Evolutionary conservation across 768 basidiomycete genomes (phyloP).

Genomic region (Suillus hirtellus): DNA sequence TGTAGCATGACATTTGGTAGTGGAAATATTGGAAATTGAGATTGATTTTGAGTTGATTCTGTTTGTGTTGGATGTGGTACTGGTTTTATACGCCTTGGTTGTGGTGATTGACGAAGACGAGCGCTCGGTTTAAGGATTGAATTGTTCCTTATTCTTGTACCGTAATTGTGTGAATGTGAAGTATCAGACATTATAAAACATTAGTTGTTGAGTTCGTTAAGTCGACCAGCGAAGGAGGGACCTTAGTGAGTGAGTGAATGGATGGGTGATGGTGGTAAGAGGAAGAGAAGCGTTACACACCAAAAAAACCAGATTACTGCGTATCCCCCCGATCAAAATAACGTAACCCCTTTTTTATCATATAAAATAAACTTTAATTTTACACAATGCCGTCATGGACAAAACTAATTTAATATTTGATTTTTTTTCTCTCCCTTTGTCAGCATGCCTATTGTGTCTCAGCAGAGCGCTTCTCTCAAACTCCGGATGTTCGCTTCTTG

Average conservation of each 20-base stretch:
- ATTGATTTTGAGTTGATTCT: slow-evolving; percentile 18
- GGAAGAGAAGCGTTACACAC: not conserved
- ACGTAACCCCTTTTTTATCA: slow-evolving; percentile 6
- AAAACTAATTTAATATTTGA: not conserved
- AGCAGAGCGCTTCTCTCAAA: not conserved
- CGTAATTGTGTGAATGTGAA: slow-evolving; percentile 47
- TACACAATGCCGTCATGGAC: slow-evolving; percentile 2
- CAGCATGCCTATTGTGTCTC: not conserved
- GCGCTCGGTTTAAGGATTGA: slow-evolving; percentile 51
- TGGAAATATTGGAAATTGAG: slow-evolving; percentile 49
- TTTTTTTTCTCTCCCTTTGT: not conserved
- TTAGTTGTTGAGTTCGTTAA: not conserved
- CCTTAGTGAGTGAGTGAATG: not conserved
- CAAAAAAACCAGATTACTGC: slow-evolving; percentile 6
- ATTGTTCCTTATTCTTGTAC: slow-evolving; percentile 55
- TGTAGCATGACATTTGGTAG: slow-evolving; percentile 67
- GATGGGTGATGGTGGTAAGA: slow-evolving; percentile 1
- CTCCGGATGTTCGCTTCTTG: not conserved
- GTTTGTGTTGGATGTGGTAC: slow-evolving; percentile 25
- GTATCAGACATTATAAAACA: slow-evolving; percentile 15
- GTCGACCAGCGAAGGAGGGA: slow-evolving; percentile 1
- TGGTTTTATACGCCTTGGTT: slow-evolving; percentile 35
- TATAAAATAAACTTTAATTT: slow-evolving; percentile 1
- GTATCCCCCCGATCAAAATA: slow-evolving; percentile 7
- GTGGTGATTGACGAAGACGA: slow-evolving; percentile 49